A percentile compares a stretch with the other conserved stretches of the same genome.
phyloP scores from a whole-genome alignment of 2,329 filamentous ascomycete species.

The Amylocarpus encephaloides region DNA sequence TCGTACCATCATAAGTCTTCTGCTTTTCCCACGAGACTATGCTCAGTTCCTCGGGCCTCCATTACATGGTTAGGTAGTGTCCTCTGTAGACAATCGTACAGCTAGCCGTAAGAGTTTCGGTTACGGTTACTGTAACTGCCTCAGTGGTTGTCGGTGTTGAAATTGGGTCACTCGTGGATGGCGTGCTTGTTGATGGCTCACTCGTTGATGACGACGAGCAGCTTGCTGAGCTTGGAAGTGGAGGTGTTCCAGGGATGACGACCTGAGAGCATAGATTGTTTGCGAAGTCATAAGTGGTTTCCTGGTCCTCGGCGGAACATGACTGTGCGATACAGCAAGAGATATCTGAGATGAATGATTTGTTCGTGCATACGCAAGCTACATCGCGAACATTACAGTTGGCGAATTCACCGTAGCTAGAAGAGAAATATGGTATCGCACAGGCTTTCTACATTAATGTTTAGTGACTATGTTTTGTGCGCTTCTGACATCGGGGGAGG shows the following conservation, averaged over 20 bases:
- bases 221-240: slow-evolving; percentile 1
- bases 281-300: not conserved
- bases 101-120: not conserved
- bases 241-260: slow-evolving; percentile 3
- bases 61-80: not conserved
- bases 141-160: not conserved
- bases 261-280: slow-evolving; percentile 7
- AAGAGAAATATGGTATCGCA: slow-evolving; percentile 4
- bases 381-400: slow-evolving; percentile 1
- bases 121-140: not conserved
- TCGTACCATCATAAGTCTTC: not conserved
- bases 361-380: slow-evolving; percentile 5
- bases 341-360: slow-evolving; percentile 1
- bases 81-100: no score
- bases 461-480: not conserved
- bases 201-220: not conserved
- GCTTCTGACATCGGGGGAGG: no score
- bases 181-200: not conserved
- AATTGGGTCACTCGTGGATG: not conserved
- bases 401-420: not conserved
- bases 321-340: slow-evolving; percentile 4
- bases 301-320: slow-evolving; percentile 4
- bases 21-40: not conserved
- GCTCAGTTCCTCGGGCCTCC: not conserved
- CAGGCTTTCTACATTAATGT: slow-evolving; percentile 3